A percentile compares a stretch with the other conserved stretches of the same genome.
phyloP scores from a whole-genome alignment of 768 basidiomycete genomes.

The Nidularia sp. region DNA sequence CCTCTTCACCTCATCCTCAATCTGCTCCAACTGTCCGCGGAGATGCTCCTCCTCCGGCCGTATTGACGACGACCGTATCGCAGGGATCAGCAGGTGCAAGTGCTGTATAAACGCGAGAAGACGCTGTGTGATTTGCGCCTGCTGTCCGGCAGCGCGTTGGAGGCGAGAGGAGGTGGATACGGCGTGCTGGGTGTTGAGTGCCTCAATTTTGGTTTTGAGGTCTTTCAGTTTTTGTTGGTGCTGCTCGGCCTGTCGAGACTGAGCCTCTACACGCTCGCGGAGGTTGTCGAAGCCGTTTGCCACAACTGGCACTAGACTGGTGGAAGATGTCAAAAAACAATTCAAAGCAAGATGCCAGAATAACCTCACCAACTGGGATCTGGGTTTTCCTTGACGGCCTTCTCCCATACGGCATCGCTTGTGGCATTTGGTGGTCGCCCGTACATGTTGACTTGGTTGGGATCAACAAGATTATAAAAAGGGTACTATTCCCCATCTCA shows the following conservation, averaged over 20 bases:
- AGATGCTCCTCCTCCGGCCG: constrained; percentile 78
- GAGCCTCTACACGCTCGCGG: constrained; percentile 73
- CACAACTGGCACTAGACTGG: constrained; percentile 73
- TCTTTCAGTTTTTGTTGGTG: constrained; percentile 74
- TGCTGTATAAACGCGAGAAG: constrained; percentile 70
- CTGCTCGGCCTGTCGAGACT: constrained; percentile 57
- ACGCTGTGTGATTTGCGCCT: constrained; percentile 69
- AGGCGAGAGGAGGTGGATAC: constrained; percentile 68
- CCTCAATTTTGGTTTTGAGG: constrained; percentile 57
- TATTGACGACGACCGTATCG: constrained; percentile 69
- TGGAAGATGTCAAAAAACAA: constrained; percentile 1
- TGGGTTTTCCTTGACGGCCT: constrained; percentile 77
- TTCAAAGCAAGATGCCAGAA: not conserved
- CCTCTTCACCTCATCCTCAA: constrained; percentile 66
- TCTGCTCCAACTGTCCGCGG: constrained; percentile 64
- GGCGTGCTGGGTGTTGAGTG: constrained; percentile 58
- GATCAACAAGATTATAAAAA: constrained; percentile 84
- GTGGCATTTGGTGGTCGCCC: constrained; percentile 69
- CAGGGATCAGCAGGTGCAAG: constrained; percentile 74
- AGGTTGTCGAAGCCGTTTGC: constrained; percentile 82
- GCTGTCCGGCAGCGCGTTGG: constrained; percentile 54
- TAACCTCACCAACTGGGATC: constrained; percentile 66
- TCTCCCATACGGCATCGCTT: constrained; percentile 73
- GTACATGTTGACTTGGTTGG: constrained; percentile 59
- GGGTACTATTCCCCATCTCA: constrained; percentile 44